Percentiles rank a stretch among this genome's conserved stretches.
Conservation (phyloP, 805 yeast species). For the Scheffersomyces spartinae region DNA sequence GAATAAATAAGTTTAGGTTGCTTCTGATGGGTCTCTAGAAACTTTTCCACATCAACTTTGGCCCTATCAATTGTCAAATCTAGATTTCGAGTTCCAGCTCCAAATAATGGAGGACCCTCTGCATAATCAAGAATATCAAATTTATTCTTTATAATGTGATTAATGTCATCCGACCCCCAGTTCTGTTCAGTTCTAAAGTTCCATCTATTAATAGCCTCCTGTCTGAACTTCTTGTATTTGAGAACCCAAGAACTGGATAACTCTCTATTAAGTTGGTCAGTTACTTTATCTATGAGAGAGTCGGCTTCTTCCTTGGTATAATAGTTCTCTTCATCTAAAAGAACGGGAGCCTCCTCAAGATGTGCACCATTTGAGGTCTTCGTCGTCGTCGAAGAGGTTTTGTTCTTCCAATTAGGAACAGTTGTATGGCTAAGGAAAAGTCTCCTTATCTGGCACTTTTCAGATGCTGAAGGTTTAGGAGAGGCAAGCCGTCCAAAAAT, state of each 20-base stretch:
- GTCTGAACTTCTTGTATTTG: slow-evolving; percentile 16
- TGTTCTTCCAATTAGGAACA: no score
- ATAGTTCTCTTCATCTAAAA: no score
- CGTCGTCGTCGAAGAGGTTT: no score
- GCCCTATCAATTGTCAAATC: slow-evolving; percentile 19
- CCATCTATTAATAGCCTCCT: slow-evolving; percentile 15
- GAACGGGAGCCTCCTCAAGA: no score
- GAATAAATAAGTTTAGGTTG: slow-evolving; percentile 48
- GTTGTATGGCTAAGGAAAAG: no score
- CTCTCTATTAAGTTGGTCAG: slow-evolving; percentile 12
- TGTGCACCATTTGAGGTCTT: no score
- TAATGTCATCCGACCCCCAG: slow-evolving; percentile 25
- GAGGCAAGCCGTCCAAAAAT: no score
- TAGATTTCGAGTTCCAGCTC: slow-evolving; percentile 16
- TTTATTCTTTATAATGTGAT: slow-evolving; percentile 17
- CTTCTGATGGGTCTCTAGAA: slow-evolving; percentile 29
- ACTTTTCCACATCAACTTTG: slow-evolving; percentile 22
- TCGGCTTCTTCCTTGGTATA: slow-evolving; percentile 17
- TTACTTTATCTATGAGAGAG: slow-evolving; percentile 14
- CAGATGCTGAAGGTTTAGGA: no score
- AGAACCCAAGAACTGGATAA: slow-evolving; percentile 23
- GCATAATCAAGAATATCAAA: slow-evolving; percentile 23
- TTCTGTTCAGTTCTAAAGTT: slow-evolving; percentile 10
- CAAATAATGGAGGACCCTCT: slow-evolving; percentile 22
- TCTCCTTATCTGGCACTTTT: no score